These are phyloP conservation scores for Phytophthora litchii DNA, from an alignment of 352 stramenopile genomes.

Conservation along the genomic window DNA sequence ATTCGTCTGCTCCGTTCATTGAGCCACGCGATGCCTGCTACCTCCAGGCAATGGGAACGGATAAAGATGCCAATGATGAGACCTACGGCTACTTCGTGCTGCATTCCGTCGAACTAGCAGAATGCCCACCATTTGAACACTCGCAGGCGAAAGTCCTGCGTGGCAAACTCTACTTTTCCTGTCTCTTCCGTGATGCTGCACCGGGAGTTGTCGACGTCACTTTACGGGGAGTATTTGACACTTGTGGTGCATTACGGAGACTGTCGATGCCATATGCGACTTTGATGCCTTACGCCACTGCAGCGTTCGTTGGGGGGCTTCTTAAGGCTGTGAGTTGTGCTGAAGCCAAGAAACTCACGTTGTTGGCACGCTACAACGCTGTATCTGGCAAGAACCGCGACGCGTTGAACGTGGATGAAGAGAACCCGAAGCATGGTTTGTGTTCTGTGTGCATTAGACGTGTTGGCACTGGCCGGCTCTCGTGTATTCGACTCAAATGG, in stretches of 20 bases:
- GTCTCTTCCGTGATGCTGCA: slow-evolving; percentile 39
- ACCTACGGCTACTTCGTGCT: slow-evolving; percentile 42
- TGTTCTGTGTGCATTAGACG: slow-evolving; percentile 32
- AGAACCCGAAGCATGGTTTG: slow-evolving; percentile 22
- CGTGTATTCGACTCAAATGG: slow-evolving; percentile 18
- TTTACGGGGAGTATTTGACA: slow-evolving; percentile 40
- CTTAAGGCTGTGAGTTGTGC: slow-evolving; percentile 35
- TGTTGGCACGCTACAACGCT: slow-evolving; percentile 33
- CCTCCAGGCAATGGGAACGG: slow-evolving; percentile 38
- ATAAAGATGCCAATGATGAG: slow-evolving; percentile 31
- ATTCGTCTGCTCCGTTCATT: slow-evolving; percentile 25
- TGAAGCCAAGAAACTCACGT: slow-evolving; percentile 48
- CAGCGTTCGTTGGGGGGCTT: slow-evolving; percentile 34
- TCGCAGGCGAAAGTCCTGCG: slow-evolving; percentile 30
- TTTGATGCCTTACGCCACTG: slow-evolving; percentile 31
- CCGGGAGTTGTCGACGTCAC: slow-evolving; percentile 39
- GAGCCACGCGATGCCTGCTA: slow-evolving; percentile 39
- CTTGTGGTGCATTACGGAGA: slow-evolving; percentile 29
- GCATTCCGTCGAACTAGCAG: slow-evolving; percentile 41
- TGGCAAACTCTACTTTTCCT: slow-evolving; percentile 30
- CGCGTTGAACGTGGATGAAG: slow-evolving; percentile 20
- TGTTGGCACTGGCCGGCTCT: slow-evolving; percentile 21
- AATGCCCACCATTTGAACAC: slow-evolving; percentile 37
- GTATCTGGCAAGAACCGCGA: slow-evolving; percentile 27
- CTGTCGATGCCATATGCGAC: slow-evolving; percentile 27